Percentiles rank a stretch among this genome's conserved stretches.
Evolutionary conservation across 2,329 filamentous ascomycete genomes (phyloP).

Genomic region (Chaetomium globosum): DNA sequence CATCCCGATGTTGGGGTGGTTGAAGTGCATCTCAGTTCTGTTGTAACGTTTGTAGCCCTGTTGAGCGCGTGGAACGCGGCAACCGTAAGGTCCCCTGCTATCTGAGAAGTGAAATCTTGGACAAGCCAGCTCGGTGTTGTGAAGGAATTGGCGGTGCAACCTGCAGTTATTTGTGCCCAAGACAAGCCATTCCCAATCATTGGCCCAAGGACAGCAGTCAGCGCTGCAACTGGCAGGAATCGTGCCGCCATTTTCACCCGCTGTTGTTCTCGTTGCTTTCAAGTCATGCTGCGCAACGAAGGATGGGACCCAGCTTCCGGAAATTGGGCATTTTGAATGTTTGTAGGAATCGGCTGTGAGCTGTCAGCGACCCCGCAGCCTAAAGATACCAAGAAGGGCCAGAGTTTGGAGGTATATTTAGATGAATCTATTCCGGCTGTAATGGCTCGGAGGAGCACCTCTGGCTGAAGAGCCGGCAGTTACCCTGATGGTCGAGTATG

Average conservation of each 20-base stretch:
- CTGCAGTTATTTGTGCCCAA: constrained; percentile 13
- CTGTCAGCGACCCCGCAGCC: constrained; percentile 13
- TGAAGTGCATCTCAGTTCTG: constrained; percentile 23
- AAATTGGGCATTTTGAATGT: too few species aligned
- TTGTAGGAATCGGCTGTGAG: background rate
- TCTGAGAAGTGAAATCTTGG: constrained; percentile 25
- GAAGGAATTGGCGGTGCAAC: constrained; percentile 37
- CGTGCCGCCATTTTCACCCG: constrained; percentile 12
- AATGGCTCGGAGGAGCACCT: background rate
- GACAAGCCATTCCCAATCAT: constrained; percentile 1
- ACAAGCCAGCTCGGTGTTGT: constrained; percentile 37
- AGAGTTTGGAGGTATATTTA: constrained; percentile 2
- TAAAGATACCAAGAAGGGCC: background rate
- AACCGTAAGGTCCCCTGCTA: constrained; percentile 20
- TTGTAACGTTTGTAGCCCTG: constrained; percentile 34
- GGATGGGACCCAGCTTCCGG: background rate
- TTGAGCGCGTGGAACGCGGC: constrained; percentile 29
- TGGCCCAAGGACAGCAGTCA: constrained; percentile 16
- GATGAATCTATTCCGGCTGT: constrained; percentile 18
- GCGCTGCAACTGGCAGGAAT: background rate
- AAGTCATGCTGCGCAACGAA: background rate
- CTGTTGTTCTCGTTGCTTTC: background rate
- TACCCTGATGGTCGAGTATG: background rate
- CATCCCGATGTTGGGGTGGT: constrained; percentile 9
- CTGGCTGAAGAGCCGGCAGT: constrained; percentile 16